Base-by-base conservation (phyloP, 2,329 filamentous ascomycete species). In the Conoideocrella luteorostrata region DNA sequence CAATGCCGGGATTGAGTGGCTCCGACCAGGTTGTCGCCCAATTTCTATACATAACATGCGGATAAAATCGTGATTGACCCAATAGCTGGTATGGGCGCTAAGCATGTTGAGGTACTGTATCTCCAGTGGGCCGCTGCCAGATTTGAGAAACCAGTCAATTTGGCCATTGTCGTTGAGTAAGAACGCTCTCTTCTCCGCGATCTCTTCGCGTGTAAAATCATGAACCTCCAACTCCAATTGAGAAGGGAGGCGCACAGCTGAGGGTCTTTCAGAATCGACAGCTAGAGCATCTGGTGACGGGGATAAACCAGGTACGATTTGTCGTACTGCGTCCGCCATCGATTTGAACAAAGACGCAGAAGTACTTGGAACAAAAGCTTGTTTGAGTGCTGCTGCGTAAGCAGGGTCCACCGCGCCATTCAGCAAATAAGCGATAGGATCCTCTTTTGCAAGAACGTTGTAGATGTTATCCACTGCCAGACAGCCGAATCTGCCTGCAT, bases 51-150 rank as follows among this genome's bases (percentile, higher is more conserved):
- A 94, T 39, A 97, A 66, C 71, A 97, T 83, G 35, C 90, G 72
- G n/a, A 95, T 82, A 61, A 98, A 90, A 60, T 97, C 93, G 22
- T 72, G 78, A 55, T 86, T 82, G 2, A 80, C 76, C 93, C 93
- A 98, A 63, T 98, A 98, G 60, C 86, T 91, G 44, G 87, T 89
- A 64, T 98, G 93, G 7, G 93, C 93, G 45, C 88, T 87, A 43
- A 98, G 68, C 93, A 98, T 98, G 53, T 95, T 96, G 28, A 97
- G 66, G 60, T 98, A 98, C 65, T 97, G 90, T 20, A 96, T 89
- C 64, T 95, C 93, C 28, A 98, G 70, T 4, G 90, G 84, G 0
- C 93, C 93, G 2, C 87, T 85, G 0, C 88, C 86, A 7, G 88
- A 89, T 39, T 81, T 81, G 39, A 98, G 69, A 55, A 84, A 94